Percentiles rank a stretch among this genome's conserved stretches.
These are phyloP conservation scores for Phlebopus sp. DNA, from an alignment of 1,284 basidiomycete genomes.

Conservation along the genomic window DNA sequence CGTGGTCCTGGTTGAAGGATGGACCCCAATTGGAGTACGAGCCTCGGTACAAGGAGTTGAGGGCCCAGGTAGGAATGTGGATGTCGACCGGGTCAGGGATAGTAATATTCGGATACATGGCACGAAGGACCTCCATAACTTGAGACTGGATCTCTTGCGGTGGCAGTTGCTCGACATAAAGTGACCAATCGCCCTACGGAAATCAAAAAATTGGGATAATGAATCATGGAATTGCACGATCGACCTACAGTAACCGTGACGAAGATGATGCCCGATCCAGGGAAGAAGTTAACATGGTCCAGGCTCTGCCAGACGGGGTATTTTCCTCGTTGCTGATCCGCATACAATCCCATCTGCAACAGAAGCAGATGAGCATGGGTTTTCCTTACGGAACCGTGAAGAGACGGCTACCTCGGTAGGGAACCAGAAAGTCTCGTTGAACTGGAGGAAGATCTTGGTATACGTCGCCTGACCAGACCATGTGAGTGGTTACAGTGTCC, in stretches of 20 bases:
- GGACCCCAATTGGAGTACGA: slow-evolving; percentile 71
- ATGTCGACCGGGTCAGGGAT: slow-evolving; percentile 56
- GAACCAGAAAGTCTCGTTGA: slow-evolving; percentile 68
- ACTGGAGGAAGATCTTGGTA: slow-evolving; percentile 71
- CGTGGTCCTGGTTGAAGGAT: slow-evolving; percentile 50
- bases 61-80: slow-evolving; percentile 55
- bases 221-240: background rate
- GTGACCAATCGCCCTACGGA: slow-evolving; percentile 52
- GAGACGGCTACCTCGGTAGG: slow-evolving; percentile 49
- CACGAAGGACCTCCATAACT: slow-evolving; percentile 49
- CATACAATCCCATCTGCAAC: slow-evolving; percentile 59
- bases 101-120: slow-evolving; percentile 54
- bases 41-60: slow-evolving; percentile 58
- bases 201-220: background rate
- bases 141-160: slow-evolving; percentile 49
- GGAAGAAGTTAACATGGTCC: slow-evolving; percentile 57
- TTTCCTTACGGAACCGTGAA: background rate
- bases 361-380: background rate
- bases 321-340: slow-evolving; percentile 57
- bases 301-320: slow-evolving; percentile 73
- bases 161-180: slow-evolving; percentile 54
- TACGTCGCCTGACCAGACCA: slow-evolving; percentile 45
- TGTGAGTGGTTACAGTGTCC: background rate
- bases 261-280: slow-evolving; percentile 60
- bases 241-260: slow-evolving; percentile 59